These are phyloP conservation scores for Quercus wislizeni DNA, from an alignment of 306 rosid species.

Conservation along the genomic window DNA sequence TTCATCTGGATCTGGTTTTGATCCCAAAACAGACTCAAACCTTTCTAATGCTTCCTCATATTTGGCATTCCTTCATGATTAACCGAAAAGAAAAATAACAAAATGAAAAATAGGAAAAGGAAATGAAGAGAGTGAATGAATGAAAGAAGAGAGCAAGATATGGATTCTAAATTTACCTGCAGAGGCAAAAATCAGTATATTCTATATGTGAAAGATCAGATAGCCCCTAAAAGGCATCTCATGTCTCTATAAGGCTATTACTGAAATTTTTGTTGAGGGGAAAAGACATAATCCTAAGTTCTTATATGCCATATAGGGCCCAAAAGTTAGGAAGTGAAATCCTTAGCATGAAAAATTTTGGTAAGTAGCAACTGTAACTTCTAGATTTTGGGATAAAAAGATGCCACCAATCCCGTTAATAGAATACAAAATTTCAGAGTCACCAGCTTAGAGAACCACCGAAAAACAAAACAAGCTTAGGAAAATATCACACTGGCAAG, in stretches of 20 bases:
- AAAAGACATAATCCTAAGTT: not conserved
- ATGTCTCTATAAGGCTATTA: not conserved
- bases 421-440: not conserved
- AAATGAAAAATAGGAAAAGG: not conserved
- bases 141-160: not conserved
- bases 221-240: not conserved
- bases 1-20: conserved; percentile 69
- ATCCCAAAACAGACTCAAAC: conserved; percentile 87
- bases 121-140: not conserved
- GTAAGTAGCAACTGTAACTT: not conserved
- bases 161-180: not conserved
- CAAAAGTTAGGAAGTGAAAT: not conserved
- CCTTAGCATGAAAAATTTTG: not conserved
- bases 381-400: not conserved
- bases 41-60: conserved; percentile 89
- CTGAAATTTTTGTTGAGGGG: not conserved
- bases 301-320: not conserved
- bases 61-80: conserved; percentile 61
- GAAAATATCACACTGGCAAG: conserved; percentile 1
- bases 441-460: not conserved
- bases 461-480: conserved; percentile 10
- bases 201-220: not conserved
- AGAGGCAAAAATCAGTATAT: not conserved
- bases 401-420: not conserved
- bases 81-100: not conserved